phyloP scores from a whole-genome alignment of 2,329 filamentous ascomycete genomes.

The Rachicladosporium sp. region DNA sequence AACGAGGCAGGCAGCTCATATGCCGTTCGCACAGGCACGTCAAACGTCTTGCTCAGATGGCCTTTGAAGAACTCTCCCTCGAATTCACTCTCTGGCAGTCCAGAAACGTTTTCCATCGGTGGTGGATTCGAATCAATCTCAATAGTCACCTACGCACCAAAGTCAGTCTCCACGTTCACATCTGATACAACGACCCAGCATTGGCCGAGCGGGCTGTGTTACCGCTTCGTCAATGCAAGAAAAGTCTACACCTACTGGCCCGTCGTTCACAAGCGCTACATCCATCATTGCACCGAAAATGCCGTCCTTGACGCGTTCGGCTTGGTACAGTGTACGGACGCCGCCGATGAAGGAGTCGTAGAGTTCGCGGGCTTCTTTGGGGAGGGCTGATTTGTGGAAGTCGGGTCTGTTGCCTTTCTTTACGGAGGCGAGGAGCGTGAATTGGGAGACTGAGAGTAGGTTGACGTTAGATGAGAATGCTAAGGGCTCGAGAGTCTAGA shows the following conservation, averaged over 20 bases:
- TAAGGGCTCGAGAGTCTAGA: slow-evolving; percentile 1
- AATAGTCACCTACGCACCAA: slow-evolving; percentile 32
- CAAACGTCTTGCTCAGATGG: slow-evolving; percentile 22
- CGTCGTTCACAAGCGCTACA: slow-evolving; percentile 81
- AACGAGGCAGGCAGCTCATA: slow-evolving; percentile 21
- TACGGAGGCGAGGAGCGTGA: slow-evolving; percentile 83
- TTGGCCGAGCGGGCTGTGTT: slow-evolving; percentile 11
- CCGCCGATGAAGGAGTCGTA: slow-evolving; percentile 76
- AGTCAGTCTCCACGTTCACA: too few species aligned
- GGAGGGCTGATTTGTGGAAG: slow-evolving; percentile 77
- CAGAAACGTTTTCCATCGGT: slow-evolving; percentile 24
- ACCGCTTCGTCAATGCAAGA: slow-evolving; percentile 46
- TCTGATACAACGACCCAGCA: too few species aligned
- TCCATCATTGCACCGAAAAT: slow-evolving; percentile 99
- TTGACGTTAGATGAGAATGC: background rate
- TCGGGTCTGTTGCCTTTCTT: slow-evolving; percentile 93
- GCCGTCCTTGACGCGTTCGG: slow-evolving; percentile 80
- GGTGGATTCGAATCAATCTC: slow-evolving; percentile 37
- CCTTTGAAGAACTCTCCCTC: slow-evolving; percentile 20
- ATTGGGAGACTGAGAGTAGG: slow-evolving; percentile 66
- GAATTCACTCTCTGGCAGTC: slow-evolving; percentile 14
- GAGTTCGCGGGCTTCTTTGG: slow-evolving; percentile 63
- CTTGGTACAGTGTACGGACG: slow-evolving; percentile 57
- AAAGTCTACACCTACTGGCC: slow-evolving; percentile 53
- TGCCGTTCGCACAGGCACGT: too few species aligned